Conservation (phyloP, 495 filamentous ascomycete genomes). For the Daldinia caldariorum region DNA sequence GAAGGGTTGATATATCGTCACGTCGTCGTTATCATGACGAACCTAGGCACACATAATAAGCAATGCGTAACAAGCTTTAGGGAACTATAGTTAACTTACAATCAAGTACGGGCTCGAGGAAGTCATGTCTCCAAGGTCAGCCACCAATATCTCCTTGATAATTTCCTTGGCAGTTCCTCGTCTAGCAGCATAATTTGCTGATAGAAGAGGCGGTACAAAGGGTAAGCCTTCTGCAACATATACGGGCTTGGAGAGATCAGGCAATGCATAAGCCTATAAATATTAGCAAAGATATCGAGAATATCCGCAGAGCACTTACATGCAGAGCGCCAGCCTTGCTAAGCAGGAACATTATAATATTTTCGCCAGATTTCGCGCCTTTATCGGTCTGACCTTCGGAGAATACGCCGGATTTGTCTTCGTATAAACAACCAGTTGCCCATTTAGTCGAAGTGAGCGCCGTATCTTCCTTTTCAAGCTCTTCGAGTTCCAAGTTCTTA, state of each 20-base stretch:
- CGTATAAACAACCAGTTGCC: constrained; percentile 82
- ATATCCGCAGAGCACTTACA: constrained; percentile 60
- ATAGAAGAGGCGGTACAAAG: constrained; percentile 80
- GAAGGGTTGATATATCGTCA: constrained; percentile 88
- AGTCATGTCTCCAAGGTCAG: constrained; percentile 81
- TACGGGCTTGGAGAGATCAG: constrained; percentile 66
- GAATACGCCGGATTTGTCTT: constrained; percentile 69
- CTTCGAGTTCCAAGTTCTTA: constrained; percentile 84
- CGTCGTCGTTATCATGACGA: constrained; percentile 79
- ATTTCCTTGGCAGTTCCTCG: constrained; percentile 74
- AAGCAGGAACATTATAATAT: constrained; percentile 77
- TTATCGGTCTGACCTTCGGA: constrained; percentile 54
- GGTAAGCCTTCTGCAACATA: constrained; percentile 76
- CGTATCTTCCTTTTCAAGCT: constrained; percentile 70
- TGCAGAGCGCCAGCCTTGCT: constrained; percentile 74
- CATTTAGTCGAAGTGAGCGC: constrained; percentile 69
- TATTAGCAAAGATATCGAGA: constrained; percentile 28
- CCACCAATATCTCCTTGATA: constrained; percentile 79
- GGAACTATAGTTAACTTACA: constrained; percentile 56
- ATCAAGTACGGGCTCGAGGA: constrained; percentile 80
- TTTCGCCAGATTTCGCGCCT: constrained; percentile 53
- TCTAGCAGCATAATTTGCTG: constrained; percentile 71
- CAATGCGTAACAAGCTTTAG: not conserved
- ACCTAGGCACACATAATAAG: constrained; percentile 59
- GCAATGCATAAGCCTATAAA: constrained; percentile 69